phyloP scores from a whole-genome alignment of 225 moss, liverwort and hornwort species.

The Bryoerythrophyllum caledonicum region DNA sequence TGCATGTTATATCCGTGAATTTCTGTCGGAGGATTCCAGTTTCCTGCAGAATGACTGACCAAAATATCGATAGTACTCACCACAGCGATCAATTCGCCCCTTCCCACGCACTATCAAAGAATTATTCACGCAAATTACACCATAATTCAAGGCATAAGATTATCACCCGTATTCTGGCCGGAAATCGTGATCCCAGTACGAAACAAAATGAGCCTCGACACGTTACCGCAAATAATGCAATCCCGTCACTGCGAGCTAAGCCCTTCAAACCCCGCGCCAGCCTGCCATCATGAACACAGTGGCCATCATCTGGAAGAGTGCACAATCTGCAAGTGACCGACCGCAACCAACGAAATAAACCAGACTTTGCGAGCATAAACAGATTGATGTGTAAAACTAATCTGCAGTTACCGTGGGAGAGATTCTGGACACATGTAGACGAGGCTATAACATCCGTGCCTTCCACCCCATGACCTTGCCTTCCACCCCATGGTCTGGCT shows the following conservation, averaged over 20 bases:
- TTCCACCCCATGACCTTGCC: too few relatives aligned
- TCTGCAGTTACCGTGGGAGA: too few relatives aligned
- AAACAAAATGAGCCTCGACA: constrained; percentile 70
- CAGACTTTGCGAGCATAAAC: not conserved
- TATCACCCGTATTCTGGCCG: constrained; percentile 62
- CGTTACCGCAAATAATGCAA: constrained; percentile 74
- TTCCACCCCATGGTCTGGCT: too few relatives aligned
- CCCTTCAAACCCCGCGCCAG: constrained; percentile 49
- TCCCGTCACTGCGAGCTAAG: constrained; percentile 48
- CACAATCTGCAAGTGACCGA: not conserved
- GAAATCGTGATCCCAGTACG: constrained; percentile 70
- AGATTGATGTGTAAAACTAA: too few relatives aligned
- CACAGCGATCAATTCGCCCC: not conserved
- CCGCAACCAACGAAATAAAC: not conserved
- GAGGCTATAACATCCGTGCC: too few relatives aligned
- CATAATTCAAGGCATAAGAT: not conserved
- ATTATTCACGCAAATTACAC: not conserved
- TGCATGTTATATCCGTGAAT: constrained; percentile 32
- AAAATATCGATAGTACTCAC: not conserved
- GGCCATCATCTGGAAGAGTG: constrained; percentile 14
- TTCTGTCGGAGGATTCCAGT: constrained; percentile 43
- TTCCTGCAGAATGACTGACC: constrained; percentile 33
- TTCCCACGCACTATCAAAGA: not conserved
- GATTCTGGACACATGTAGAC: too few relatives aligned
- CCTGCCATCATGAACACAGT: constrained; percentile 41